phyloP scores from a whole-genome alignment of 345 rosid species.

The Leavenworthia alabamica region DNA sequence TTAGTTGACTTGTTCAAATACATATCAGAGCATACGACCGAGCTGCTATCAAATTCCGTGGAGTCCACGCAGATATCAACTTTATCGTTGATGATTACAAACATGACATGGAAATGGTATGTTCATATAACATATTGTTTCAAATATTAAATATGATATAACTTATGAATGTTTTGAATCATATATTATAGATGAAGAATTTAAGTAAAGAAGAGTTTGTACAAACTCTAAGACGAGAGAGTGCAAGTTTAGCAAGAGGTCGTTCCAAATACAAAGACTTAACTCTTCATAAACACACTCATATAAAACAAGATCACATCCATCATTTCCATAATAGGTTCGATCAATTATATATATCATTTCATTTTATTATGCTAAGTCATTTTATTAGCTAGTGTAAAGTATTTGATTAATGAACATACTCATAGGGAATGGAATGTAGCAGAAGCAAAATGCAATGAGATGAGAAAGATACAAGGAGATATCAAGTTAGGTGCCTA shows the following conservation, averaged over 20 bases:
- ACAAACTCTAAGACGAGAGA: constrained; percentile 71
- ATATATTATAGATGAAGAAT: constrained; percentile 55
- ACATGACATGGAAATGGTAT: constrained; percentile 58
- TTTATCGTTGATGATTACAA: constrained; percentile 68
- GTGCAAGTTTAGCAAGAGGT: constrained; percentile 73
- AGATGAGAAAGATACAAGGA: constrained; percentile 56
- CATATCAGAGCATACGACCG: constrained; percentile 76
- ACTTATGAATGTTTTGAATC: neutral
- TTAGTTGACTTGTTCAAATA: neutral
- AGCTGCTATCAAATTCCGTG: constrained; percentile 90
- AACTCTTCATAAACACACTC: constrained; percentile 44
- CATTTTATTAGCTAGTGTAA: neutral
- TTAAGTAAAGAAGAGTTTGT: constrained; percentile 68
- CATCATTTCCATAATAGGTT: constrained; percentile 10
- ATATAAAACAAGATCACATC: neutral
- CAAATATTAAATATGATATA: neutral
- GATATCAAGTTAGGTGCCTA: constrained; percentile 36
- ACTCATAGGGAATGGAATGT: constrained; percentile 67
- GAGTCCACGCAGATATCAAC: constrained; percentile 79
- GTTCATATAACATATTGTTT: neutral
- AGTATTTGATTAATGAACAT: neutral
- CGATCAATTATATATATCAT: neutral
- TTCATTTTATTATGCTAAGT: neutral
- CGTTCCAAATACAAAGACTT: constrained; percentile 73
- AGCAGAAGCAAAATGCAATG: constrained; percentile 67